These are phyloP conservation scores for Penicillium samsonianum DNA, from an alignment of 495 filamentous ascomycete species.

Conservation along the genomic window DNA sequence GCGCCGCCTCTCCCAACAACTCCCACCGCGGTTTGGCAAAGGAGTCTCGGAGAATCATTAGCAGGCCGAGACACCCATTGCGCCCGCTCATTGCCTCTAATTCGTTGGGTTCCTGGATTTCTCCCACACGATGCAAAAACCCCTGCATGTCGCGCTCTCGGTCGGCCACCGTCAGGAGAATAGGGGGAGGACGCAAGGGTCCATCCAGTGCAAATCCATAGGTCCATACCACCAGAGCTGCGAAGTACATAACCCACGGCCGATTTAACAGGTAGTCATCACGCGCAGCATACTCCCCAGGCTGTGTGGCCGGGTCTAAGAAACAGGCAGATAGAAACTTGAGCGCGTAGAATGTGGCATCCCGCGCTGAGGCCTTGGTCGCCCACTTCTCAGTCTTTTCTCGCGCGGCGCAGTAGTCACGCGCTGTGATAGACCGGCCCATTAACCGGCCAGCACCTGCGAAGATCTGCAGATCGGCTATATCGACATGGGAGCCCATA, in stretches of 20 bases:
- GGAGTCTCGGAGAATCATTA: slow-evolving; percentile 78
- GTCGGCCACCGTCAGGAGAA: slow-evolving; percentile 58
- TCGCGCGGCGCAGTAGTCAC: slow-evolving; percentile 78
- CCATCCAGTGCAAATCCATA: slow-evolving; percentile 94
- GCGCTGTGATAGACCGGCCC: slow-evolving; percentile 78
- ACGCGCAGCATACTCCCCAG: slow-evolving; percentile 69
- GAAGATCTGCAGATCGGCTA: slow-evolving; percentile 97
- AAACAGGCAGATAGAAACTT: slow-evolving; percentile 83
- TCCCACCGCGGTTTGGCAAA: slow-evolving; percentile 89
- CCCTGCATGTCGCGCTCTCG: slow-evolving; percentile 75
- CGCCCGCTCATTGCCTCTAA: slow-evolving; percentile 72
- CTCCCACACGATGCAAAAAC: slow-evolving; percentile 73
- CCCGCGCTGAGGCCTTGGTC: slow-evolving; percentile 84
- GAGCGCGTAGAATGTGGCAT: slow-evolving; percentile 91
- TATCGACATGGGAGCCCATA: slow-evolving; percentile 97
- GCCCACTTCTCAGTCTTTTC: slow-evolving; percentile 86
- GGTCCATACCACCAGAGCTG: slow-evolving; percentile 88
- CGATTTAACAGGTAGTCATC: slow-evolving; percentile 90
- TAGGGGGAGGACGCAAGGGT: slow-evolving; percentile 56
- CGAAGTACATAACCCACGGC: slow-evolving; percentile 97
- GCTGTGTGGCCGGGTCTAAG: slow-evolving; percentile 51
- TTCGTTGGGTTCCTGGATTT: slow-evolving; percentile 77
- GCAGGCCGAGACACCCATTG: slow-evolving; percentile 78
- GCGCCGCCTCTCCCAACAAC: slow-evolving; percentile 81
- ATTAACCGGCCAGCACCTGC: slow-evolving; percentile 82